A percentile compares a stretch with the other conserved stretches of the same genome.
Evolutionary conservation across 2,329 filamentous ascomycete species (phyloP).

Genomic region (Fusarium cicatricum): DNA sequence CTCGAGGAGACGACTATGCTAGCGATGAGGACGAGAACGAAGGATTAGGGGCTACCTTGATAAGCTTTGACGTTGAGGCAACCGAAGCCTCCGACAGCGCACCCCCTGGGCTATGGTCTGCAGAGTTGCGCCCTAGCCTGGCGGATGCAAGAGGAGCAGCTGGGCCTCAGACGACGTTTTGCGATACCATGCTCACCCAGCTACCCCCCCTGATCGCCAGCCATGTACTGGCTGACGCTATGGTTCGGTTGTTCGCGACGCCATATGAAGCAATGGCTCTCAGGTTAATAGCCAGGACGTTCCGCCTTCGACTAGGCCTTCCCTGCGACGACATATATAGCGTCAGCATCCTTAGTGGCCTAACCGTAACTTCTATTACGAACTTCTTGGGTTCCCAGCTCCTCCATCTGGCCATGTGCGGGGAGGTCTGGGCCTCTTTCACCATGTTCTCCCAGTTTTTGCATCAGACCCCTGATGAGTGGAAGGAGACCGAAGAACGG

Average conservation of each 20-base stretch:
- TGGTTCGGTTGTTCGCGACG: conserved; percentile 53
- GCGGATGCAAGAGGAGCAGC: conserved; percentile 42
- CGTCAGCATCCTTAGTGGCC: conserved; percentile 46
- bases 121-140: conserved; percentile 63
- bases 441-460: conserved; percentile 20
- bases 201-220: conserved; percentile 59
- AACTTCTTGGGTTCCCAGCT: conserved; percentile 59
- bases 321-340: conserved; percentile 51
- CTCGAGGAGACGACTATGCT: conserved; percentile 60
- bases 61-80: conserved; percentile 69
- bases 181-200: conserved; percentile 59
- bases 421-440: conserved; percentile 28
- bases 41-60: conserved; percentile 63
- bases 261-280: conserved; percentile 59
- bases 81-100: conserved; percentile 58
- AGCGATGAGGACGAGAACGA: conserved; percentile 66
- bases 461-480: conserved; percentile 28
- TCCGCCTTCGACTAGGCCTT: conserved; percentile 50
- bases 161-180: conserved; percentile 48
- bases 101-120: conserved; percentile 64
- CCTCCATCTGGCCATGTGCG: conserved; percentile 43
- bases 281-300: conserved; percentile 55
- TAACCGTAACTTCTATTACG: conserved; percentile 51
- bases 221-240: conserved; percentile 56
- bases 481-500: conserved; percentile 26